phyloP scores from a whole-genome alignment of 108 stramenopile species.

The Cyclostephanos invisitatus region DNA sequence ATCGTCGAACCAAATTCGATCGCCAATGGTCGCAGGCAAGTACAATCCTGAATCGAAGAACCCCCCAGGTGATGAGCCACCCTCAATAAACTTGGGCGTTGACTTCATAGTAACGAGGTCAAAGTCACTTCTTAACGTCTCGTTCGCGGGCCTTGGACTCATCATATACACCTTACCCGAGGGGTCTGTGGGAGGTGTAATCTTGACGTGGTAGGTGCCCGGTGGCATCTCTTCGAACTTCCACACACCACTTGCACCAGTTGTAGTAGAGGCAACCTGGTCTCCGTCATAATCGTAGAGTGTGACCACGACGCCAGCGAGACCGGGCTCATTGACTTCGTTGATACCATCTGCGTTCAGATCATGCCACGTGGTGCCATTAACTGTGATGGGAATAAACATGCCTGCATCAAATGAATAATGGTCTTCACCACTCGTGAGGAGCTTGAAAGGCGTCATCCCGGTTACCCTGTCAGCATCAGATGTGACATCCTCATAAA shows the following conservation, averaged over 20 bases:
- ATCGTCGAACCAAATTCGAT: slow-evolving; percentile 43
- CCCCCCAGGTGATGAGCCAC: slow-evolving; percentile 36
- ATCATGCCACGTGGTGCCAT: slow-evolving; percentile 50
- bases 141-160: slow-evolving; percentile 9
- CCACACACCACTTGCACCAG: slow-evolving; percentile 26
- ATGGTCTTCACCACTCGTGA: slow-evolving; percentile 20
- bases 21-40: slow-evolving; percentile 38
- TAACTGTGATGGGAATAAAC: slow-evolving; percentile 43
- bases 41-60: slow-evolving; percentile 44
- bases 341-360: slow-evolving; percentile 42
- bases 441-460: slow-evolving; percentile 13
- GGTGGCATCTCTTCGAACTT: slow-evolving; percentile 41
- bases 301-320: slow-evolving; percentile 27
- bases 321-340: slow-evolving; percentile 35
- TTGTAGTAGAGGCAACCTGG: slow-evolving; percentile 8
- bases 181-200: slow-evolving; percentile 7
- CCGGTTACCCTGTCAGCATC: slow-evolving; percentile 43
- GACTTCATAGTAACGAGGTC: slow-evolving; percentile 30
- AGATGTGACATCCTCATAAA: slow-evolving; percentile 43
- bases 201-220: slow-evolving; percentile 33
- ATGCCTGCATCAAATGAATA: slow-evolving; percentile 48
- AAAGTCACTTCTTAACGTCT: slow-evolving; percentile 23
- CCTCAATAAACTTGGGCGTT: slow-evolving; percentile 22
- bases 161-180: neutral
- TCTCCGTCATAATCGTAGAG: slow-evolving; percentile 44